phyloP scores from a whole-genome alignment of 345 rosid genomes.

The Salix dunnii region DNA sequence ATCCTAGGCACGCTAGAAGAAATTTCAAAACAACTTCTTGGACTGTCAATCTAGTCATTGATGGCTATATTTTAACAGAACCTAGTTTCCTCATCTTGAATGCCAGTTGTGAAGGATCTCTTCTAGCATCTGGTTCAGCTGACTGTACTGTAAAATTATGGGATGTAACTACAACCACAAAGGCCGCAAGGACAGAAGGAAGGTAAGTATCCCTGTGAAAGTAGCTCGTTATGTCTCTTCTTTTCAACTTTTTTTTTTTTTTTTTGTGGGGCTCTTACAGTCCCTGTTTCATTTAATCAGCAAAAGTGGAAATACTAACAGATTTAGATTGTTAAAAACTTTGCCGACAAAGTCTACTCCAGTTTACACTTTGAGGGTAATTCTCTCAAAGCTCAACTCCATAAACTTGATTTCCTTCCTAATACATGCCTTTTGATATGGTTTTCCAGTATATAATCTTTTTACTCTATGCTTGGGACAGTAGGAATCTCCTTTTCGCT shows the following conservation, averaged over 20 bases:
- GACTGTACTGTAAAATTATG: slow-evolving; percentile 89
- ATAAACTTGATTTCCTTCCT: not conserved
- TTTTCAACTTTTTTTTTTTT: not conserved
- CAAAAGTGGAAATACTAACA: slow-evolving; percentile 68
- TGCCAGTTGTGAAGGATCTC: slow-evolving; percentile 82
- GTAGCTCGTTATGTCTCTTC: not conserved
- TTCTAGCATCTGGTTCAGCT: slow-evolving; percentile 96
- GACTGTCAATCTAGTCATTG: not conserved
- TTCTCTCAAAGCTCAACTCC: not conserved
- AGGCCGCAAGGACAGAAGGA: slow-evolving; percentile 61
- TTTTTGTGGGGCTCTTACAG: not conserved
- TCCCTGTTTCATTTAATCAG: slow-evolving; percentile 12
- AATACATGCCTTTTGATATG: not conserved
- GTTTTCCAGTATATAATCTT: not conserved
- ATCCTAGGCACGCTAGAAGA: not conserved
- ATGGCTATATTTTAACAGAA: not conserved
- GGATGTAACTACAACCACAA: slow-evolving; percentile 77
- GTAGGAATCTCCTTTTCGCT: slow-evolving; percentile 83
- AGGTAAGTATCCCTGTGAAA: slow-evolving; percentile 12
- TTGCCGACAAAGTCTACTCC: slow-evolving; percentile 83
- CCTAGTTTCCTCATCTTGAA: not conserved
- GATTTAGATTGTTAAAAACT: slow-evolving; percentile 74
- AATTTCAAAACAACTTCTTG: not conserved
- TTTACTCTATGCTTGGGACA: slow-evolving; percentile 17
- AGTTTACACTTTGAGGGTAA: slow-evolving; percentile 65